phyloP scores from a whole-genome alignment of 2,329 filamentous ascomycete genomes.

The Didymella glomerata region DNA sequence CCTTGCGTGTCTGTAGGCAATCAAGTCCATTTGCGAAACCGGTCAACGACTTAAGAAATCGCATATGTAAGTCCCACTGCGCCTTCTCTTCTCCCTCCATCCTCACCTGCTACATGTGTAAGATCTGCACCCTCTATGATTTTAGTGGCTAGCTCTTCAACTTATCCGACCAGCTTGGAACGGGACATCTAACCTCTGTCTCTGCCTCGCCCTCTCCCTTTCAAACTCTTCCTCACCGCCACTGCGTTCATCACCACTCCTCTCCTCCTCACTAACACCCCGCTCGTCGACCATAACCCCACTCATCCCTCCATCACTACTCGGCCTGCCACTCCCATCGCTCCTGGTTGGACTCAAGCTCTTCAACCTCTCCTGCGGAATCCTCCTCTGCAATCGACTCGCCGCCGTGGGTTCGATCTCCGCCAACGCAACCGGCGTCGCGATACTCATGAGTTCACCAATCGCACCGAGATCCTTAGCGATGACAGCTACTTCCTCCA shows the following conservation, averaged over 20 bases:
- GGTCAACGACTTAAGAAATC: too few species aligned
- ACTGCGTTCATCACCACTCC: constrained; percentile 46
- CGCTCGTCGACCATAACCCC: constrained; percentile 55
- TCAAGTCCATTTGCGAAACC: too few species aligned
- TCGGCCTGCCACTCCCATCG: constrained; percentile 29
- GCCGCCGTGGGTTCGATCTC: constrained; percentile 50
- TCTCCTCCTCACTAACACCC: constrained; percentile 48
- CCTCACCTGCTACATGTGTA: too few species aligned
- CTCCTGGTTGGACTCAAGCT: constrained; percentile 48
- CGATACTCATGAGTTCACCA: constrained; percentile 44
- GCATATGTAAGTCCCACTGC: too few species aligned
- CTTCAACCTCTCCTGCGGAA: constrained; percentile 34
- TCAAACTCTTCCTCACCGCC: constrained; percentile 32
- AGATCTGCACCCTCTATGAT: too few species aligned
- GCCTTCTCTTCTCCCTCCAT: too few species aligned
- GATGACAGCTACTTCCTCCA: constrained; percentile 13
- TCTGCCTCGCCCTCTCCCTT: constrained; percentile 7
- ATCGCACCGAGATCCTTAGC: constrained; percentile 42
- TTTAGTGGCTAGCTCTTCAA: too few species aligned
- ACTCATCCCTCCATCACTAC: constrained; percentile 32
- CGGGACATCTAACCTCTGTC: constrained; percentile 31
- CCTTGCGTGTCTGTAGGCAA: too few species aligned
- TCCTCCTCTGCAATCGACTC: constrained; percentile 32
- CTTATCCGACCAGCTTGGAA: neutral
- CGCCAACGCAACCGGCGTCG: constrained; percentile 50